Evolutionary conservation across 2,329 filamentous ascomycete genomes (phyloP), one percentile per base, ranked within the genome.

Genomic region (Aspergillus transmontanensis): DNA sequence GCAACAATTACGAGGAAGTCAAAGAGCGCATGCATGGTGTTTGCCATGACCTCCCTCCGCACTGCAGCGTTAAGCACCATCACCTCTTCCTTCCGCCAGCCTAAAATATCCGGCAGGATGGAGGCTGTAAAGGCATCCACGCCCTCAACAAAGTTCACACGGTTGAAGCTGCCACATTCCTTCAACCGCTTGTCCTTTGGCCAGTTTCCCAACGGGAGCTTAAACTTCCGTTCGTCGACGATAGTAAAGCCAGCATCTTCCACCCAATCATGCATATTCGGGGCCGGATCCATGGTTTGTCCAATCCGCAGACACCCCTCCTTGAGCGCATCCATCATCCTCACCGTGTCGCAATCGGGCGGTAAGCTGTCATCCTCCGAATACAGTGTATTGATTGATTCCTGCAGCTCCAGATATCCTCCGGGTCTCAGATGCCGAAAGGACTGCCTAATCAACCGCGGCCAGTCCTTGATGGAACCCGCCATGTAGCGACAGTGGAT

Each of bases 401-500:
- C 66, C 53, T 67, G 65, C 6, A 66, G 50, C 48, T 69, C 65
- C 43, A 69, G 45, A 64, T 65, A 69, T 0, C 67, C 67, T 1
- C 67, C 67, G 0, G 66, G 64, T 6, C 58, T 62, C 19, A 69
- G 53, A 57, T 65, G 62, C 5, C 60, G 41, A 43, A 39, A 68
- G 39, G 63, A 68, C 39, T 65, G 66, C 54, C 14, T 21, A 6
- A 68, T 62, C 54, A 68, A 41, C 26, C 66, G 62, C 3, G 72
- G 67, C 69, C 74, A 75, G 63, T 75, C 71, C 10, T 69, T 64
- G 23, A 76, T 75, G 11, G 73, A 69, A 19, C 74, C 74, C 0
- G 72, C 72, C 30, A 76, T 64, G 48, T 76, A 74, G n/a, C 75
- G 69, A 55, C 67, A 72, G 48, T 75, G 72, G 19, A 78, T 75